Evolutionary conservation across 768 basidiomycete species (phyloP).

Genomic region (Boletus rubroflammeus): DNA sequence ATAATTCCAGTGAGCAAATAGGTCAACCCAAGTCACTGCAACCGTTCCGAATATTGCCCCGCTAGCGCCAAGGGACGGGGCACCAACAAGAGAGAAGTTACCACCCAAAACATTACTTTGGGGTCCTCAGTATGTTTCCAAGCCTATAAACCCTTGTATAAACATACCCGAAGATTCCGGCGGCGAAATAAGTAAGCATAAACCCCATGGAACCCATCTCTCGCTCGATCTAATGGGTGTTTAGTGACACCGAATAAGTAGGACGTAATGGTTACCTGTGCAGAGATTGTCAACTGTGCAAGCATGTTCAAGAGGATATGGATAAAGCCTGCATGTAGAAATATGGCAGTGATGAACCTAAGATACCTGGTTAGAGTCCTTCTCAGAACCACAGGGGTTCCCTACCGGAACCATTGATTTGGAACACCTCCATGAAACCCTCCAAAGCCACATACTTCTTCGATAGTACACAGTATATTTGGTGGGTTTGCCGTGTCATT

Average conservation of each 20-base stretch:
- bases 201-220: constrained; percentile 91
- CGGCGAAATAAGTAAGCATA: constrained; percentile 79
- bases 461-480: constrained; percentile 65
- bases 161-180: constrained; percentile 85
- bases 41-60: constrained; percentile 91
- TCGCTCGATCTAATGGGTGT: constrained; percentile 63
- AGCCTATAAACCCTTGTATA: background rate
- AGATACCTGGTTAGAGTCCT: constrained; percentile 28
- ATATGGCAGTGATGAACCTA: constrained; percentile 85
- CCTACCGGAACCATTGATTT: constrained; percentile 55
- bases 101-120: constrained; percentile 82
- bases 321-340: constrained; percentile 94
- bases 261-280: constrained; percentile 47
- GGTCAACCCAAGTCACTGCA: constrained; percentile 83
- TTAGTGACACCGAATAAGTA: background rate
- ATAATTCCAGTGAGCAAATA: constrained; percentile 90
- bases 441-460: constrained; percentile 86
- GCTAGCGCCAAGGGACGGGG: constrained; percentile 87
- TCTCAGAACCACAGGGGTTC: constrained; percentile 39
- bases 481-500: constrained; percentile 84
- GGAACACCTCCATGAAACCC: constrained; percentile 50
- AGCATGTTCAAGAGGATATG: constrained; percentile 89
- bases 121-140: constrained; percentile 1
- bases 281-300: constrained; percentile 76
- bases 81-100: constrained; percentile 86